These are phyloP conservation scores for Thyridium curvatum DNA, from an alignment of 2,329 filamentous ascomycete genomes.

Conservation along the genomic window DNA sequence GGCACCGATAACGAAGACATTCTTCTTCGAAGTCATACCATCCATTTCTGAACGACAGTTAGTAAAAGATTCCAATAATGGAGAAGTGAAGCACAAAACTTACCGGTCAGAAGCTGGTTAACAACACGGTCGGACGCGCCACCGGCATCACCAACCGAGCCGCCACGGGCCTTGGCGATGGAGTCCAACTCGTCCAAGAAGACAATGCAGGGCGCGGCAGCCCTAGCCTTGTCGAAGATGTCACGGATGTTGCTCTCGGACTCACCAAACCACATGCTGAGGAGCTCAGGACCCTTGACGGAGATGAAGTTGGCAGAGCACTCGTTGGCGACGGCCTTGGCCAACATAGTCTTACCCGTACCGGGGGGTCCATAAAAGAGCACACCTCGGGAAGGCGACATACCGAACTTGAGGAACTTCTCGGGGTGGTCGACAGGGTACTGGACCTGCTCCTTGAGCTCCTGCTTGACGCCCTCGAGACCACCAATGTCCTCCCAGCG, in stretches of 20 bases:
- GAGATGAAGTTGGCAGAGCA: constrained; percentile 99
- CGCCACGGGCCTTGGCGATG: constrained; percentile 98
- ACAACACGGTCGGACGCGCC: constrained; percentile 99
- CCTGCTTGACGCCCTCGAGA: constrained; percentile 96
- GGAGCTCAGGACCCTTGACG: constrained; percentile 94
- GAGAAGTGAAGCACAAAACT: no score
- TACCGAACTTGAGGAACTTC: constrained; percentile 99
- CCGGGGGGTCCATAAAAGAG: constrained; percentile 97
- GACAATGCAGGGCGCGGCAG: constrained; percentile 94
- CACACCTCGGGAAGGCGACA: constrained; percentile 95
- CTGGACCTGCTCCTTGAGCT: constrained; percentile 97
- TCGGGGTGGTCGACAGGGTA: constrained; percentile 99
- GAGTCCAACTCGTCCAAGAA: constrained; percentile 99
- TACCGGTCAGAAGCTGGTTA: constrained; percentile 96
- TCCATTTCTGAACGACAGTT: constrained; percentile 69
- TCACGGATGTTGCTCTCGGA: constrained; percentile 99
- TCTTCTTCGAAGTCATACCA: constrained; percentile 99
- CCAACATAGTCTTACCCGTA: constrained; percentile 99
- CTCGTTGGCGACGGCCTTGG: constrained; percentile 98
- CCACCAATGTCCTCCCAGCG: constrained; percentile 99
- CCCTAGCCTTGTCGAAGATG: constrained; percentile 99
- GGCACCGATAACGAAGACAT: constrained; percentile 98
- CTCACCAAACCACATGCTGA: constrained; percentile 99
- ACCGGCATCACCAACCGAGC: constrained; percentile 90
- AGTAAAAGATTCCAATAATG: no score